phyloP scores from a whole-genome alignment of 331 rosid species.

The Dryas integrifolia region DNA sequence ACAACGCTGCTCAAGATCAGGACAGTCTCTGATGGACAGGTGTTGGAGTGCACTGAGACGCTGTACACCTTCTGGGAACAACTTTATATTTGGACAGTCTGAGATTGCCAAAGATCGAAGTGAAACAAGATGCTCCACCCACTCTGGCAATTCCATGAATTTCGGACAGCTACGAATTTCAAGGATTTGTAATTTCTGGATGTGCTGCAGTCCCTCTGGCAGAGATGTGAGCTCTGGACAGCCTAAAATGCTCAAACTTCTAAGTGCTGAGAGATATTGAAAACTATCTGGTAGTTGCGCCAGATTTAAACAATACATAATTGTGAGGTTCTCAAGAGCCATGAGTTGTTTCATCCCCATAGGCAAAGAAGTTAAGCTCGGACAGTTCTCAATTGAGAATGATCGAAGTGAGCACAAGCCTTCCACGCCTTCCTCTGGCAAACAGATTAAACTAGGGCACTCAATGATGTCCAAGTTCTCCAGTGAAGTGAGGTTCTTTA shows the following conservation, averaged over 20 bases:
- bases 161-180: constrained; percentile 27
- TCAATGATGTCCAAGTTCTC: constrained; percentile 29
- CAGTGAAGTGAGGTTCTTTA: constrained; percentile 23
- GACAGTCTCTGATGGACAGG: constrained; percentile 28
- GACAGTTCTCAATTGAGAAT: constrained; percentile 34
- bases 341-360: constrained; percentile 17
- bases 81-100: constrained; percentile 20
- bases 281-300: constrained; percentile 11
- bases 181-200: constrained; percentile 20
- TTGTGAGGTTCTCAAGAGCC: constrained; percentile 25
- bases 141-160: constrained; percentile 16
- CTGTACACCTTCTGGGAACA: constrained; percentile 21
- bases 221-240: constrained; percentile 22
- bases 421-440: constrained; percentile 21
- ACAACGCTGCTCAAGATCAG: constrained; percentile 14
- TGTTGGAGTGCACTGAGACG: constrained; percentile 20
- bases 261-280: constrained; percentile 13
- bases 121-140: constrained; percentile 15
- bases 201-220: constrained; percentile 18
- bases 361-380: constrained; percentile 18
- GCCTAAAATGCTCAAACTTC: constrained; percentile 20
- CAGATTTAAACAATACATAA: constrained; percentile 30
- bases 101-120: constrained; percentile 28
- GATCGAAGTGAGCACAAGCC: constrained; percentile 26
- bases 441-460: constrained; percentile 20